Evolutionary conservation across 202 grass and related monocot species (phyloP), one percentile per base, ranked within the genome.

Genomic region (Setaria viridis): DNA sequence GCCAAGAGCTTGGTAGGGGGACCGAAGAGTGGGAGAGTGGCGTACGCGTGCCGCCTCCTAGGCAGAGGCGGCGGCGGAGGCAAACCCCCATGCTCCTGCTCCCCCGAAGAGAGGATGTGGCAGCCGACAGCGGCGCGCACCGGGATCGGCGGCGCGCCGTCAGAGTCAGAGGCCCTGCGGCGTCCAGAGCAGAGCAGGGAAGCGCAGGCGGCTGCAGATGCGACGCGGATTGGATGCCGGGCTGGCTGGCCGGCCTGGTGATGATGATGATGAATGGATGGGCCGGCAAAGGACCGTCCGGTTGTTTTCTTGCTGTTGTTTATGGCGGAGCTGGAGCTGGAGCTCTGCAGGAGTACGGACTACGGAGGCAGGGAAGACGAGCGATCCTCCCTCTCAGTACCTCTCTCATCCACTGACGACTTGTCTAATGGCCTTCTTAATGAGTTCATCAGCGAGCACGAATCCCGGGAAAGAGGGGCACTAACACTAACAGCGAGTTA

Each of bases 11-110:
- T 25, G 20, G 56, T 25, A 30, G 11, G 19, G 20, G 74, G 25
- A 25, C 25, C 25, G 25, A 25, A 25, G 25, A 16, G 4, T 34
- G 17, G 5, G 29, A 50, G 20, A 0, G 30, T 3, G 39, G 45
- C 89, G 54, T 84, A 91, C 84, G 80, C 12, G 62, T 53, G 80
- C 78, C 72, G 73, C 83, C 56, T 48, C 83, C 56, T 48, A 82
- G 57, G 84, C 84, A 65, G 84, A 80, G 64, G 56, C 13, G 83
- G 17, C 68, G 85, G 75, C 55, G 76, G 62, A 67, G 76, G 63
- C 75, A 69, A 53, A 74, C 74, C 13, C 53, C 70, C 70, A 73
- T 73, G 14, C 39, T 41, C 7, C 15, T 2, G 6, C 13, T 5
- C 11, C 29, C 13, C 25, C 43, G 43, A 45, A 45, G 43, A 32